Percentiles rank a stretch among this genome's conserved stretches.
Evolutionary conservation across 129 eudicot species (phyloP).

Genomic region (Smallanthus sonchifolius): DNA sequence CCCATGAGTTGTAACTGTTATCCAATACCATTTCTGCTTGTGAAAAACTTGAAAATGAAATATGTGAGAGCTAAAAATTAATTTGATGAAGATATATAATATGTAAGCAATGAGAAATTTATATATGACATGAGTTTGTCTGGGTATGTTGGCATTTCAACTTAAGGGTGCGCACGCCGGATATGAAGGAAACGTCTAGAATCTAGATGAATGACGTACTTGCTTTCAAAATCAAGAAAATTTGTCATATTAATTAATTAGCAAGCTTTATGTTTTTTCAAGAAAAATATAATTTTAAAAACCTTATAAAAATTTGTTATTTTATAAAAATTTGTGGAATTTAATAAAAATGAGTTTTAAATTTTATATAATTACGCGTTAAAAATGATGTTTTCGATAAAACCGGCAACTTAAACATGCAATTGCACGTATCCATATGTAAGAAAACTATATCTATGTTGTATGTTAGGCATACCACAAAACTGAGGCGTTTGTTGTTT

Average conservation of each 20-base stretch:
- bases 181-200: background rate
- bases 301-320: too few relatives aligned
- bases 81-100: background rate
- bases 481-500: too few relatives aligned
- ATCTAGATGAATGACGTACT: background rate
- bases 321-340: too few relatives aligned
- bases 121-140: background rate
- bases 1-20: slow-evolving; percentile 38
- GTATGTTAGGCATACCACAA: too few relatives aligned
- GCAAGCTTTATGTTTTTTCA: too few relatives aligned
- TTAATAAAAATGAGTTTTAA: too few relatives aligned
- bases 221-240: background rate
- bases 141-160: background rate
- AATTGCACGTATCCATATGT: too few relatives aligned
- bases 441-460: too few relatives aligned
- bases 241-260: background rate
- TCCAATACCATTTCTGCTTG: slow-evolving; percentile 15
- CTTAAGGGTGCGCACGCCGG: background rate
- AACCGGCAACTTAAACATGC: too few relatives aligned
- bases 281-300: too few relatives aligned
- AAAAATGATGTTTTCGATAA: too few relatives aligned
- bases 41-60: background rate
- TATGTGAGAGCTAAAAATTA: background rate
- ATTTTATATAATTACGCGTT: too few relatives aligned
- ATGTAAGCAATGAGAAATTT: background rate